Base-by-base conservation (phyloP, 2,329 filamentous ascomycete genomes). In the Periconia sp. region DNA sequence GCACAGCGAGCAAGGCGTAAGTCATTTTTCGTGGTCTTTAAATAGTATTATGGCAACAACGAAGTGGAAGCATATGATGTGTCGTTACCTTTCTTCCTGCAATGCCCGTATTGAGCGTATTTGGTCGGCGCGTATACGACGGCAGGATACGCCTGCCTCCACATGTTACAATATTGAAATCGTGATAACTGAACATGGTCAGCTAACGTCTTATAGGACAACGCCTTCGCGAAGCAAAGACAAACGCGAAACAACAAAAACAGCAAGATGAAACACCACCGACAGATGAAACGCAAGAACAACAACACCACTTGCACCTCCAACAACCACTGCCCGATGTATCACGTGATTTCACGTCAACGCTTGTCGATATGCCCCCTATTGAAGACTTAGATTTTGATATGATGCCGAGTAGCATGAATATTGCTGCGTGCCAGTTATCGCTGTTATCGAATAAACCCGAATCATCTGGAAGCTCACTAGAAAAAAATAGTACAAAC, bases 1-100 rank as follows among this genome's bases (percentile, higher is more conserved):
- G 74, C 74, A 20, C 72, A 76, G 55, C 60, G 73, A 61, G 72
- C 72, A 19, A 62, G 72, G 60, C 56, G 72, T 74, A 62, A 59
- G 65, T 61, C 10, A 42, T 3, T 18, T 31, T 31, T 9, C 10
- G 7, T 37, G 27, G 41, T 33, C 20, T 19, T 40, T 30, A 37
- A 49, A 37, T 37, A 27, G 23, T 27, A 27, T 27, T 8, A 27
- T 3, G 8, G 23, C 23, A 27, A 27, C 23, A 27, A 27, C 23
- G 23, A 37, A n/a, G 15, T 37, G 13, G 3, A 11, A 37, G 15
- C 3, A 37, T n/a, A n/a, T n/a, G 11, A 37, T 13, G 11, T 37
- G 11, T n/a, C 13, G 11, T n/a, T 3, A n/a, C 6, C 3, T 11
- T n/a, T 37, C 33, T n/a, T 11, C 15, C 10, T 11, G 33, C 33